Percentiles rank a stretch among this genome's conserved stretches.
Conservation (phyloP, 2,329 filamentous ascomycete genomes). For the Aspergillus fructus region DNA sequence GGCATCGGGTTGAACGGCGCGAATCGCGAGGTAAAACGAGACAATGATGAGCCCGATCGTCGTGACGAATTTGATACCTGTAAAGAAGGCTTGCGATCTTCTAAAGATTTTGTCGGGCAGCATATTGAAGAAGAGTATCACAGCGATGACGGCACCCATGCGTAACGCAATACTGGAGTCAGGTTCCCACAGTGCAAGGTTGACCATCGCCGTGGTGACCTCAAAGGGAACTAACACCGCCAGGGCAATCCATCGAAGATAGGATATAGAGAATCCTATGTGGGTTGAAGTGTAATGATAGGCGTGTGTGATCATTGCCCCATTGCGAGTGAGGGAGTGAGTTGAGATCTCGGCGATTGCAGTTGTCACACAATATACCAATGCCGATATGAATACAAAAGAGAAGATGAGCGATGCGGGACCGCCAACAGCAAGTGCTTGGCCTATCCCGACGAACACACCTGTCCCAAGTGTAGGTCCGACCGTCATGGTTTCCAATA, state of each 20-base stretch:
- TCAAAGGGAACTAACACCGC: slow-evolving; percentile 54
- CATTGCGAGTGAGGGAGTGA: slow-evolving; percentile 38
- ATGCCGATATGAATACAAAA: slow-evolving; percentile 49
- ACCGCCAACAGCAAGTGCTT: slow-evolving; percentile 53
- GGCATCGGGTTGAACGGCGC: slow-evolving; percentile 46
- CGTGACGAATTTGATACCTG: slow-evolving; percentile 50
- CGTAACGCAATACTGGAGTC: slow-evolving; percentile 40
- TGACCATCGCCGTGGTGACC: slow-evolving; percentile 64
- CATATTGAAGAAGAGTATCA: slow-evolving; percentile 54
- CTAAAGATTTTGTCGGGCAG: slow-evolving; percentile 51
- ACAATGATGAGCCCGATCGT: slow-evolving; percentile 50
- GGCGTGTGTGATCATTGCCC: slow-evolving; percentile 41
- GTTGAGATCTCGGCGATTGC: slow-evolving; percentile 40
- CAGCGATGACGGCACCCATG: slow-evolving; percentile 55
- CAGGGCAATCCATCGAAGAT: slow-evolving; percentile 48
- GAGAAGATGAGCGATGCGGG: slow-evolving; percentile 54
- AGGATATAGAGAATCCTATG: slow-evolving; percentile 39
- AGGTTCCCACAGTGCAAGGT: slow-evolving; percentile 60
- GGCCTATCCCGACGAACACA: slow-evolving; percentile 55
- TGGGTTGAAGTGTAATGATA: slow-evolving; percentile 41
- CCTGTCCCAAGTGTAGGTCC: slow-evolving; percentile 58
- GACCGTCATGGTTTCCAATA: slow-evolving; percentile 53
- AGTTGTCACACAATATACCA: slow-evolving; percentile 51
- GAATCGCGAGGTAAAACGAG: slow-evolving; percentile 53
- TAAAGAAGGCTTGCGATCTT: slow-evolving; percentile 51